Evolutionary conservation across 2,329 filamentous ascomycete genomes (phyloP).

Genomic region (Magnaporthiopsis rhizophila): DNA sequence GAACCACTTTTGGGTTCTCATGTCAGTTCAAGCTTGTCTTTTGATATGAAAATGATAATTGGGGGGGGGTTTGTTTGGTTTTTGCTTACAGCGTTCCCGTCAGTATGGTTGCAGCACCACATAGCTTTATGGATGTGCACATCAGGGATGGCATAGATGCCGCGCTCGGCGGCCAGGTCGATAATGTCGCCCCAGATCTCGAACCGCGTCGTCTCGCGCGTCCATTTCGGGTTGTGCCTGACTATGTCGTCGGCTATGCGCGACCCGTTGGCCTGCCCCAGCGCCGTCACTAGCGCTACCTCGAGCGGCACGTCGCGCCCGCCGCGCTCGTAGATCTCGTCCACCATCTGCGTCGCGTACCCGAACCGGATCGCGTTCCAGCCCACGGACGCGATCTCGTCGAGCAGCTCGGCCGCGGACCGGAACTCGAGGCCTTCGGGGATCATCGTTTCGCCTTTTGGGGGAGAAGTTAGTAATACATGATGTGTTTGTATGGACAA

Average conservation of each 20-base stretch:
- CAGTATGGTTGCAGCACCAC: conserved; percentile 38
- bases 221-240: conserved; percentile 40
- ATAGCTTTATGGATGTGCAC: conserved; percentile 31
- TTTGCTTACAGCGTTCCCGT: conserved; percentile 32
- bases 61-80: too few species aligned
- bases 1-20: conserved; percentile 35
- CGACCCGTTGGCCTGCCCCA: conserved; percentile 40
- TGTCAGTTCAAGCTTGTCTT: too few species aligned
- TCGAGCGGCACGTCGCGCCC: conserved; percentile 31
- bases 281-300: conserved; percentile 28
- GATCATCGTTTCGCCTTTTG: conserved; percentile 39
- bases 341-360: conserved; percentile 49
- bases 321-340: conserved; percentile 32
- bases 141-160: conserved; percentile 31
- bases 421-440: conserved; percentile 48
- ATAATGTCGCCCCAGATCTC: conserved; percentile 32
- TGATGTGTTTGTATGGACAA: too few species aligned
- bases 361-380: conserved; percentile 50
- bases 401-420: conserved; percentile 39
- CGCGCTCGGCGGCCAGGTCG: conserved; percentile 21
- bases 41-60: too few species aligned
- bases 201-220: conserved; percentile 36
- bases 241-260: conserved; percentile 37
- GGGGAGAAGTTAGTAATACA: too few species aligned
- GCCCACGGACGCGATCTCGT: conserved; percentile 38